phyloP scores from a whole-genome alignment of 441 rosid species.

The Raphanus hybrid region DNA sequence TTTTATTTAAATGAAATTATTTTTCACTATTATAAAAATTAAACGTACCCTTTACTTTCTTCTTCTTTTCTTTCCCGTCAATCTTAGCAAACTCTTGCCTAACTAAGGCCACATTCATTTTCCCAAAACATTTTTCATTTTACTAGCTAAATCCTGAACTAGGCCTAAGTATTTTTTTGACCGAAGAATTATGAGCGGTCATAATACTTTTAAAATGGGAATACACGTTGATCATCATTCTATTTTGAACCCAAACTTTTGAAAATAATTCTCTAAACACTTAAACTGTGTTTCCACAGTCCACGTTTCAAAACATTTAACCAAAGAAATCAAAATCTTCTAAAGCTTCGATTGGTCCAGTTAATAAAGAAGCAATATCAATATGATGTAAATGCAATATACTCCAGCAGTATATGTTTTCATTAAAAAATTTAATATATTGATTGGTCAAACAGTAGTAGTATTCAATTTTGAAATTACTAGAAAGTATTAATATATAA shows the following conservation, averaged over 20 bases:
- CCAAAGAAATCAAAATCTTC: background rate
- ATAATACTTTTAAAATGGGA: background rate
- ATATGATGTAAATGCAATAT: too few relatives aligned
- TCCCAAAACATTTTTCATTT: conserved; percentile 3
- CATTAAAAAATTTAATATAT: too few relatives aligned
- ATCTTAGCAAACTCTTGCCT: conserved; percentile 35
- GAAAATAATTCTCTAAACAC: background rate
- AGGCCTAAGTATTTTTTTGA: background rate
- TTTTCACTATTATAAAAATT: background rate
- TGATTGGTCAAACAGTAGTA: too few relatives aligned
- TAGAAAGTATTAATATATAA: too few relatives aligned
- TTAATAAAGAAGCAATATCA: too few relatives aligned
- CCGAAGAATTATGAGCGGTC: background rate
- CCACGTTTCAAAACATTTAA: background rate
- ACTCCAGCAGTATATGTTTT: too few relatives aligned
- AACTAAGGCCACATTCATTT: conserved; percentile 33
- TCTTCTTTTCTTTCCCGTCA: conserved; percentile 12
- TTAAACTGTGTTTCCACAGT: background rate
- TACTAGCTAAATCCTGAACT: background rate
- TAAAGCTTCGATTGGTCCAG: too few relatives aligned
- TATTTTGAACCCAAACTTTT: background rate
- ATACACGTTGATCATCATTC: background rate
- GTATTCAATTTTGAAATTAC: too few relatives aligned
- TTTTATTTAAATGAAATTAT: background rate
- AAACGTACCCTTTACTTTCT: conserved; percentile 14